Evolutionary conservation across 2,329 filamentous ascomycete genomes (phyloP), one percentile per base, ranked within the genome.

Genomic region (Neofusicoccum umdonicola): DNA sequence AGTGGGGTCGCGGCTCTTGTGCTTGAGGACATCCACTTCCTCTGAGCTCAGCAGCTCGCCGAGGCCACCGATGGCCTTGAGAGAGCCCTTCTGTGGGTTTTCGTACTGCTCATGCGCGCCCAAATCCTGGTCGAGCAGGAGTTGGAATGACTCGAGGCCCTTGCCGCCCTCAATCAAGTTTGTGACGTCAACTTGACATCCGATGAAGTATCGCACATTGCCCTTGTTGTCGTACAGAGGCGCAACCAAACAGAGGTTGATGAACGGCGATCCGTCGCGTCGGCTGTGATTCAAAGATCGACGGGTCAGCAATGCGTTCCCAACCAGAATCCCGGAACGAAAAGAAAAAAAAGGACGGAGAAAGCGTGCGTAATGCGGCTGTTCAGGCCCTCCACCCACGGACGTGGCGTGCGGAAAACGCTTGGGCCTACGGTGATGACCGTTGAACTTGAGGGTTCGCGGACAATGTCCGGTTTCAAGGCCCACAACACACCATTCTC

Each of bases 201-300:
- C 89, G 52, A 91, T 84, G 70, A 85, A 86, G 71, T 91, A 91
- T 31, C 88, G 82, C 1, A 89, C 81, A 0, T 80, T 79, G 1
- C 89, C 89, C 31, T 84, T 82, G 65, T 84, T 87, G 70, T 91
- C 89, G 68, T 85, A 85, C 0, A 92, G 77, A 0, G 89, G 89
- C 1, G 88, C 85, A 4, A 86, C 83, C 85, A 90, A 89, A 15
- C 91, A 80, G 6, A 92, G 80, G 67, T 91, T 91, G 80, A 91
- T 85, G 71, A 91, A 91, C 0, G 88, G 88, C 0, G 85, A 88
- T 0, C 89, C 89, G 68, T 91, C 89, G 17, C 88, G 84, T 17
- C 88, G 83, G 70, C 83, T 85, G 44, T 52, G 7, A 45, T 52
- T 34, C 11, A 5, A 41, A 35, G n/a, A 37, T 42, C n/a, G 11